phyloP scores from a whole-genome alignment of 805 yeast species.

The Isabelozyma rhagii region DNA sequence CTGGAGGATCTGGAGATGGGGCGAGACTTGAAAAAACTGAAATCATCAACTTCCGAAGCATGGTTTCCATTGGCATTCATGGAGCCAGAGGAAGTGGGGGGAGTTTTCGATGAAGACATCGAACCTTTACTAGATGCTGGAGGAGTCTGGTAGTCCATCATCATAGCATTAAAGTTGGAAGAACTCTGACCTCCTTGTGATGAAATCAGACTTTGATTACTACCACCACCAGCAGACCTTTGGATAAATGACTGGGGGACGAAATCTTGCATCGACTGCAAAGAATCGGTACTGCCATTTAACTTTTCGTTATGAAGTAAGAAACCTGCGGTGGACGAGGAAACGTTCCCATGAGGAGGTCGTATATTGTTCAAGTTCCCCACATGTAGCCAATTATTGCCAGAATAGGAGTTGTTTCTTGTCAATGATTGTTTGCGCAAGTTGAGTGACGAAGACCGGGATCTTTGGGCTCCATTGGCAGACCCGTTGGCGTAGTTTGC shows the following conservation, averaged over 20 bases:
- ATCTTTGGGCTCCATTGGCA: conserved; percentile 17
- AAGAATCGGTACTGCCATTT: conserved; percentile 35
- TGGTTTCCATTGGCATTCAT: conserved; percentile 3
- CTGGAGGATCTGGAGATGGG: conserved; percentile 13
- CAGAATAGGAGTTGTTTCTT: conserved; percentile 35
- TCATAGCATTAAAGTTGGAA: conserved; percentile 27
- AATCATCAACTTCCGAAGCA: conserved; percentile 30
- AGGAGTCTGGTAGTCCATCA: conserved; percentile 42
- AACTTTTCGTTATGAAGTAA: conserved; percentile 13
- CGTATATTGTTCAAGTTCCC: conserved; percentile 38
- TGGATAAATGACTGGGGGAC: conserved; percentile 40
- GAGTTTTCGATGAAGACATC: conserved; percentile 14
- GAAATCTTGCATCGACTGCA: conserved; percentile 43
- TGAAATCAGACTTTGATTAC: too few relatives aligned
- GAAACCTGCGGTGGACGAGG: too few relatives aligned
- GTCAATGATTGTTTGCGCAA: conserved; percentile 43
- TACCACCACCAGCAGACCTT: conserved; percentile 18
- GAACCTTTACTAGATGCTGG: conserved; percentile 34
- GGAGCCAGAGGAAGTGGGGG: conserved; percentile 8
- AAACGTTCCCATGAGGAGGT: conserved; percentile 6
- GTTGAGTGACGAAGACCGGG: conserved; percentile 34
- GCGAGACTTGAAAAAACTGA: conserved; percentile 19
- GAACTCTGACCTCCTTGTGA: neutral
- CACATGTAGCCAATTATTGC: conserved; percentile 41
- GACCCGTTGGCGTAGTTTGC: conserved; percentile 19